Percentiles rank a stretch among this genome's conserved stretches.
These are phyloP conservation scores for Massariosphaeria phaeospora DNA, from an alignment of 495 filamentous ascomycete species.

Conservation along the genomic window DNA sequence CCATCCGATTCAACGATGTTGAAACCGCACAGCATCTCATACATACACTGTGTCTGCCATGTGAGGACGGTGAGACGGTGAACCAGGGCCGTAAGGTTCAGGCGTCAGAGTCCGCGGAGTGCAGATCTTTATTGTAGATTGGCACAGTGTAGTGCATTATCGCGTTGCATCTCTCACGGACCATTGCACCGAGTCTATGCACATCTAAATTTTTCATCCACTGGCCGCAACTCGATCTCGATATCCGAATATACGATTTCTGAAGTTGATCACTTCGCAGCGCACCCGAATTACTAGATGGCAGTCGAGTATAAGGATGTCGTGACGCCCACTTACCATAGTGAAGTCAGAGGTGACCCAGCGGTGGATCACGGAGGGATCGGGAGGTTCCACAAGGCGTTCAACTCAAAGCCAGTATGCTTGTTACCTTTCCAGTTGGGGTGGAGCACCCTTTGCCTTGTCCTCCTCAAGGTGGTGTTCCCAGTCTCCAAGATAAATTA, in stretches of 20 bases:
- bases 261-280: not conserved
- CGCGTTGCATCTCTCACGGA: not conserved
- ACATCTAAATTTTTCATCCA: conserved; percentile 18
- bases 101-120: conserved; percentile 2
- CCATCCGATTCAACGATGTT: conserved; percentile 4
- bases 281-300: conserved; percentile 3
- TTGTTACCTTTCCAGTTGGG: conserved; percentile 12
- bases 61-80: conserved; percentile 12
- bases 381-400: conserved; percentile 5
- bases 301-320: conserved; percentile 3
- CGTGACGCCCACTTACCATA: conserved; percentile 12
- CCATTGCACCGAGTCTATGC: not conserved
- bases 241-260: conserved; percentile 6
- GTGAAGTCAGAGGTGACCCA: conserved; percentile 4
- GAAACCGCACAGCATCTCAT: conserved; percentile 2
- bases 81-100: not conserved
- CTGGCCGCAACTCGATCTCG: conserved; percentile 11
- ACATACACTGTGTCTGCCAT: conserved; percentile 10
- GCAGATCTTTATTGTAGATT: conserved; percentile 6
- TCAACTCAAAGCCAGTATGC: conserved; percentile 8
- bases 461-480: conserved; percentile 6
- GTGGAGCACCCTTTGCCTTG: not conserved
- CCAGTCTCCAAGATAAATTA: not conserved
- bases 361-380: conserved; percentile 6
- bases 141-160: conserved; percentile 9